A percentile compares a stretch with the other conserved stretches of the same genome.
phyloP scores from a whole-genome alignment of 805 yeast genomes.

The Cyberlindnera misumaiensis region DNA sequence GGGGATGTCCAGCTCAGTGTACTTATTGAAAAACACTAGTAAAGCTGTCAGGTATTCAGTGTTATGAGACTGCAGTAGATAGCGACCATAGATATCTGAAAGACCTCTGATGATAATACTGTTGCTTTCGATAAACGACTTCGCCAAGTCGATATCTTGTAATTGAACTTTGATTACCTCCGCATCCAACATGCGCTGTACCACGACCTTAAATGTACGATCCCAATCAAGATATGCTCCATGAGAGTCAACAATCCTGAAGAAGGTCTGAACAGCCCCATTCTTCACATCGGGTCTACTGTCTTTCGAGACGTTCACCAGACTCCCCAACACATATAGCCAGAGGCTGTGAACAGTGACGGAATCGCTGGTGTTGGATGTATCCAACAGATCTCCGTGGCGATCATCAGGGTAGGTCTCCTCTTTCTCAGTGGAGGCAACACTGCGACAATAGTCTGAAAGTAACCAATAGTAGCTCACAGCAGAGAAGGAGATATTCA shows the following conservation, averaged over 20 bases:
- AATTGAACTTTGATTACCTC: conserved; percentile 12
- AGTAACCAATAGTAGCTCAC: conserved; percentile 90
- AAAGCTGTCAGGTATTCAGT: conserved; percentile 50
- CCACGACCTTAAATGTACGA: conserved; percentile 55
- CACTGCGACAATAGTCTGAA: conserved; percentile 59
- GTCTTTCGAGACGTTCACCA: conserved; percentile 61
- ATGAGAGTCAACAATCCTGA: conserved; percentile 72
- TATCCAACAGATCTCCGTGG: conserved; percentile 20
- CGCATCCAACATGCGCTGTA: conserved; percentile 41
- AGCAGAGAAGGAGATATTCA: conserved; percentile 86
- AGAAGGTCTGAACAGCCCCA: conserved; percentile 85
- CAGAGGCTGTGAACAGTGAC: conserved; percentile 40
- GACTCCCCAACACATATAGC: conserved; percentile 54
- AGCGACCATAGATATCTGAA: conserved; percentile 51
- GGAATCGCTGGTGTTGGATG: conserved; percentile 19
- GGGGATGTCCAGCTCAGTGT: conserved; percentile 38
- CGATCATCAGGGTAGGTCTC: conserved; percentile 8
- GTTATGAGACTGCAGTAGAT: conserved; percentile 32
- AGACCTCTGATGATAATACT: conserved; percentile 59
- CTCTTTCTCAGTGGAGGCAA: conserved; percentile 5
- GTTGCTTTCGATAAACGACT: conserved; percentile 56
- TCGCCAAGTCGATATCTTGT: conserved; percentile 23
- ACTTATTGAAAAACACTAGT: conserved; percentile 38
- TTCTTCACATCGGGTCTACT: conserved; percentile 75
- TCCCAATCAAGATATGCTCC: conserved; percentile 60